Evolutionary conservation across 148 eudicot genomes (phyloP), one percentile per base, ranked within the genome.

Genomic region (Beta vulgaris): DNA sequence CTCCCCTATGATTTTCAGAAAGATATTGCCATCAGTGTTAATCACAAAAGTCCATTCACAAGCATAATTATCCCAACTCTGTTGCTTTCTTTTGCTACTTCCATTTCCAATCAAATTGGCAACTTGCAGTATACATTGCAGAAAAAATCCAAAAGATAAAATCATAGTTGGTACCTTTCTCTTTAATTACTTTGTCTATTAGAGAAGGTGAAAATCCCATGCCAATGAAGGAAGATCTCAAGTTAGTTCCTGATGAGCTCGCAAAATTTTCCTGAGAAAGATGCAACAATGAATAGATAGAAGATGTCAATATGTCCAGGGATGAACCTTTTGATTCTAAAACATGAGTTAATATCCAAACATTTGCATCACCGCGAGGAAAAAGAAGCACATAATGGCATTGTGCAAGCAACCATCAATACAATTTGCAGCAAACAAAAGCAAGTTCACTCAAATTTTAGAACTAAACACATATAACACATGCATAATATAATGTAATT

Each of bases 191-290:
- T 86, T 82, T 88, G 79, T 92, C 90, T 68, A 95, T 85, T 43
- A 92, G 92, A 78, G 86, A 78, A 10, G 87, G 91, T 43, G 86
- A 73, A 77, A 92, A 95, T 58, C 98, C 98, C 98, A 95, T 95
- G 49, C 88, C 96, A 55, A 95, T 80, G 55, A 95, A 85, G 53
- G 91, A 83, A 48, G 93, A 87, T 60, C 97, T 89, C 76, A 88
- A 49, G 80, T 86, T 88, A 75, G 86, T 86, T 58, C 92, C 86
- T 25, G 98, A 95, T 76, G 98, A 95, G 87, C 97, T 92, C 23
- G 98, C 92, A 68, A 75, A 84, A 83, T 86, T 77, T n/a, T 86
- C 93, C 98, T 91, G 75, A 36, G 10, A 23, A 40, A 73, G 42
- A 53, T n/a, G 48, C 61, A 32, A 11, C 28, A 64, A 70, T 26